A percentile compares a stretch with the other conserved stretches of the same genome.
Conservation (phyloP, 2,329 filamentous ascomycete species). For the Chrysosporium keratinophilum region DNA sequence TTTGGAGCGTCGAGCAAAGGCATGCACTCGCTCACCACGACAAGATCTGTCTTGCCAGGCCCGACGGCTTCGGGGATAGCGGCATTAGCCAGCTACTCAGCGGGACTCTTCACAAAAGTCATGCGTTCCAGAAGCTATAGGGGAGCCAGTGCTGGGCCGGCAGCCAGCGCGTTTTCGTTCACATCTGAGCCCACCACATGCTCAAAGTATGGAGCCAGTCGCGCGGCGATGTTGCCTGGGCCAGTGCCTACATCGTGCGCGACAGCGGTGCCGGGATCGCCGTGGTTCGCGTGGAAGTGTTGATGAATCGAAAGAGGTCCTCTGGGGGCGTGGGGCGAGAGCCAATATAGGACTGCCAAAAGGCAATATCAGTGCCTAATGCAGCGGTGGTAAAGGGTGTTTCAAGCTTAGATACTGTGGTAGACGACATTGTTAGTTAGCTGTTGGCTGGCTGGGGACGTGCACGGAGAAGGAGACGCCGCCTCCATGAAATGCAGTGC, state of each 20-base stretch:
- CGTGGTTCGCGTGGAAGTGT: conserved; percentile 1
- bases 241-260: conserved; percentile 9
- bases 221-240: conserved; percentile 4
- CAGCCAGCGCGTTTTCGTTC: conserved; percentile 2
- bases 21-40: conserved; percentile 1
- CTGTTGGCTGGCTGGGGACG: too few species aligned
- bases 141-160: background rate
- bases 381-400: background rate
- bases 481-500: too few species aligned
- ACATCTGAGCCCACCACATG: conserved; percentile 6
- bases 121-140: background rate
- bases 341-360: conserved; percentile 4
- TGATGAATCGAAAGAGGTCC: conserved; percentile 7
- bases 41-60: background rate
- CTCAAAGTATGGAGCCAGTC: background rate
- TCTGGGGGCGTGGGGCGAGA: conserved; percentile 2
- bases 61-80: background rate
- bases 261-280: background rate
- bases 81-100: background rate
- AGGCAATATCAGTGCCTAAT: background rate
- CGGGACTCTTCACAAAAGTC: background rate
- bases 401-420: too few species aligned
- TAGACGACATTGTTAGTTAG: too few species aligned
- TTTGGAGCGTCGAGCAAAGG: conserved; percentile 1
- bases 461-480: too few species aligned